These are phyloP conservation scores for Pleurotus salmoneostramineus DNA, from an alignment of 768 basidiomycete species.

Conservation along the genomic window DNA sequence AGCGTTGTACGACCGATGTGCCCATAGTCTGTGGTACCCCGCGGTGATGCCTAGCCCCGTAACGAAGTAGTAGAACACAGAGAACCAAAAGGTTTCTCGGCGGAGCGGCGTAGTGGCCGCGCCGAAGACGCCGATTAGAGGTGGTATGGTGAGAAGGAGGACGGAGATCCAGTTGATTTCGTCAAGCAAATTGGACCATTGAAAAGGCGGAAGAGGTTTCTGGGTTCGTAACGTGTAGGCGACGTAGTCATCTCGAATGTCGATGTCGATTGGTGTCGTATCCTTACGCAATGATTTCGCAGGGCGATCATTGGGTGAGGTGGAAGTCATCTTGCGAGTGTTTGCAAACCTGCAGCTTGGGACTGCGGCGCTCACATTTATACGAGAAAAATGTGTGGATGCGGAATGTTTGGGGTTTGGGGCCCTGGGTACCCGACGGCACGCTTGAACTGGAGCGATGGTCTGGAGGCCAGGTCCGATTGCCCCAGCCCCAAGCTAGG, in stretches of 20 bases:
- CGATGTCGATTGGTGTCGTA: slow-evolving; percentile 30
- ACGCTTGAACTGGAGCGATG: no score
- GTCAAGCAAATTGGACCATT: slow-evolving; percentile 49
- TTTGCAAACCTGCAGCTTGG: no score
- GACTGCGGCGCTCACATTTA: no score
- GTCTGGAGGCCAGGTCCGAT: no score
- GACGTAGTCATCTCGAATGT: slow-evolving; percentile 83
- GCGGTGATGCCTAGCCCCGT: slow-evolving; percentile 85
- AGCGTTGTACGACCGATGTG: slow-evolving; percentile 94
- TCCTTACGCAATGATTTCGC: neutral
- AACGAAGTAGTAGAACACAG: slow-evolving; percentile 35
- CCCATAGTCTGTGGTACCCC: slow-evolving; percentile 97
- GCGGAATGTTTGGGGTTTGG: no score
- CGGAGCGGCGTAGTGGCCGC: slow-evolving; percentile 59
- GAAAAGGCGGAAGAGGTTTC: slow-evolving; percentile 66
- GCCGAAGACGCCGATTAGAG: slow-evolving; percentile 71
- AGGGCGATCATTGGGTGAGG: neutral
- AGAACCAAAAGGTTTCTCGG: slow-evolving; percentile 67
- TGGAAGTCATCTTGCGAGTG: no score
- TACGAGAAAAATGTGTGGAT: no score
- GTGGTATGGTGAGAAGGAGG: slow-evolving; percentile 68
- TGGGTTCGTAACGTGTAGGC: slow-evolving; percentile 65
- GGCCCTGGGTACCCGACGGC: no score
- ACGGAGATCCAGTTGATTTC: slow-evolving; percentile 81
- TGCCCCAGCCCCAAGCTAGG: no score